phyloP scores from a whole-genome alignment of 768 basidiomycete genomes.

The Suillus lakei region DNA sequence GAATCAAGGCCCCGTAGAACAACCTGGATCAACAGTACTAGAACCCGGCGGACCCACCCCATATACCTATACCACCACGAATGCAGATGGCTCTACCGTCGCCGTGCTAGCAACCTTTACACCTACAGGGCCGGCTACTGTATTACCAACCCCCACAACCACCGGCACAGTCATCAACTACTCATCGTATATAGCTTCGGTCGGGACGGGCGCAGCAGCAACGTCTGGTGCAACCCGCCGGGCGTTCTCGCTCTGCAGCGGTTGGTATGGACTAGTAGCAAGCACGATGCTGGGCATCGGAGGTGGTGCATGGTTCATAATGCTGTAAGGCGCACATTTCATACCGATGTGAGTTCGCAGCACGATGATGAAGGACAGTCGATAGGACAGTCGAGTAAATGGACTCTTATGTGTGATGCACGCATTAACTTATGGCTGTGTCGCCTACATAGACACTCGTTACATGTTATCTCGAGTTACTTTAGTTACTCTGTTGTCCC shows the following conservation, averaged over 20 bases:
- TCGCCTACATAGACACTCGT: not conserved
- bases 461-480: not conserved
- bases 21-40: constrained; percentile 45
- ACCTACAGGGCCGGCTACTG: constrained; percentile 34
- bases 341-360: not conserved
- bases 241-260: constrained; percentile 22
- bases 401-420: not conserved
- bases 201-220: constrained; percentile 36
- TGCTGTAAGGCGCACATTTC: constrained; percentile 19
- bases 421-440: not conserved
- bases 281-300: constrained; percentile 28
- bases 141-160: constrained; percentile 29
- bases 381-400: not conserved
- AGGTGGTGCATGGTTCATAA: constrained; percentile 38
- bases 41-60: constrained; percentile 53
- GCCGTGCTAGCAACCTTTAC: constrained; percentile 32
- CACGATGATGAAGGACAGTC: not conserved
- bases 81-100: constrained; percentile 34
- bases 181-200: constrained; percentile 32
- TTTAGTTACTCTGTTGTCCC: not conserved
- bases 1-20: constrained; percentile 59
- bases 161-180: constrained; percentile 34
- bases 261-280: constrained; percentile 33
- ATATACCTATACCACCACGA: constrained; percentile 53
- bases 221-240: constrained; percentile 30